Evolutionary conservation across 2,329 filamentous ascomycete species (phyloP).

Genomic region (Didymella exigua): DNA sequence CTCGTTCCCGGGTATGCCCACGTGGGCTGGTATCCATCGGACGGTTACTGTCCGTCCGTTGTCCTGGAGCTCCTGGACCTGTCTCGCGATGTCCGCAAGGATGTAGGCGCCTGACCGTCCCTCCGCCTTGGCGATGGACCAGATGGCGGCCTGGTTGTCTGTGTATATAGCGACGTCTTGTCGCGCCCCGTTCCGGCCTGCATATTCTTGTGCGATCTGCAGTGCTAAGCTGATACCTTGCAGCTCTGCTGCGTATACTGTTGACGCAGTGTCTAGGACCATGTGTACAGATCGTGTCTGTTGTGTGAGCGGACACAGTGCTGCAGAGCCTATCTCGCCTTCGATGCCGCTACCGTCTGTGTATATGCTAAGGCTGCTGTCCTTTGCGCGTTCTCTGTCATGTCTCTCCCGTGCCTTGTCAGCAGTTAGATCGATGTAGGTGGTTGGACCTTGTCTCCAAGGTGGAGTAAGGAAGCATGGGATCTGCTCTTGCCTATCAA

Average conservation of each 20-base stretch:
- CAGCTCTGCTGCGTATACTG: no score
- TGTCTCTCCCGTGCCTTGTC: conserved; percentile 18
- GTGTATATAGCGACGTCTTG: conserved; percentile 21
- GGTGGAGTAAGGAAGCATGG: conserved; percentile 19
- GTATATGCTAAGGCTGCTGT: conserved; percentile 26
- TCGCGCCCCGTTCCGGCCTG: conserved; percentile 9
- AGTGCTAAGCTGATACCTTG: conserved; percentile 26
- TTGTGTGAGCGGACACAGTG: conserved; percentile 22
- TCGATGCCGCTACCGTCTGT: conserved; percentile 29
- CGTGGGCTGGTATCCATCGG: conserved; percentile 16
- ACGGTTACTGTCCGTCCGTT: conserved; percentile 14
- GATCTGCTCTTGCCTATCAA: conserved; percentile 20
- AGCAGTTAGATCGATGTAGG: conserved; percentile 19
- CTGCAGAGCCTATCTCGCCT: conserved; percentile 20
- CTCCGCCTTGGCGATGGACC: conserved; percentile 19
- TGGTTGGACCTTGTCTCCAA: conserved; percentile 17
- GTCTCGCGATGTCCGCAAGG: conserved; percentile 19
- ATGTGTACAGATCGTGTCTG: conserved; percentile 20
- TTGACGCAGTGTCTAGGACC: conserved; percentile 13
- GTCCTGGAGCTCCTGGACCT: conserved; percentile 7
- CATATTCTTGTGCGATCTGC: conserved; percentile 23
- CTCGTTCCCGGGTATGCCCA: conserved; percentile 13
- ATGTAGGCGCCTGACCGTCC: conserved; percentile 21
- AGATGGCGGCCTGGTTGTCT: conserved; percentile 26
- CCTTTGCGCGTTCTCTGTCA: conserved; percentile 17